phyloP scores from a whole-genome alignment of 176 grass and related monocot species.

The Oryza glaberrima region DNA sequence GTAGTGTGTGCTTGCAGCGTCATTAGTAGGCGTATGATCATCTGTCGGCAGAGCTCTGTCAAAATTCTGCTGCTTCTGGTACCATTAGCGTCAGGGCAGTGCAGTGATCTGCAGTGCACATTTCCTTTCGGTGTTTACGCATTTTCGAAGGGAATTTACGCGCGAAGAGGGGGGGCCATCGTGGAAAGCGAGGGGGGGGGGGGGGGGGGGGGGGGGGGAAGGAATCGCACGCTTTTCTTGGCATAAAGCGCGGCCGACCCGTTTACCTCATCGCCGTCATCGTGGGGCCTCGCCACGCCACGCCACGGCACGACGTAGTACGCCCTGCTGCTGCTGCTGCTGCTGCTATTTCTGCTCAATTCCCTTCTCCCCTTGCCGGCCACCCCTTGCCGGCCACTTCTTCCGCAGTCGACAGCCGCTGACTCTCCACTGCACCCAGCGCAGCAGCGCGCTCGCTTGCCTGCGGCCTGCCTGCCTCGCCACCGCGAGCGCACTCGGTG shows the following conservation, averaged over 20 bases:
- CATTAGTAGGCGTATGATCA: conserved; percentile 21
- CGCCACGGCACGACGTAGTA: neutral
- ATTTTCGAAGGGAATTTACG: conserved; percentile 53
- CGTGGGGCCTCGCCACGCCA: conserved; percentile 44
- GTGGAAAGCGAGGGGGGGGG: conserved; percentile 7
- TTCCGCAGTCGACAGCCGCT: neutral
- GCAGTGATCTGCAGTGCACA: neutral
- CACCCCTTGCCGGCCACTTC: conserved; percentile 35
- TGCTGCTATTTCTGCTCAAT: conserved; percentile 30
- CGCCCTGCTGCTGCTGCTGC: neutral
- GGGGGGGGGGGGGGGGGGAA: too few species aligned
- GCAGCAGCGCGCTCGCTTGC: neutral
- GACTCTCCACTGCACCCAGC: conserved; percentile 37
- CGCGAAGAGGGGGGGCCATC: conserved; percentile 3
- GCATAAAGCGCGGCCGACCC: neutral
- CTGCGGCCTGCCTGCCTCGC: neutral
- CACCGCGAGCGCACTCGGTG: neutral
- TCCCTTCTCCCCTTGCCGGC: conserved; percentile 10
- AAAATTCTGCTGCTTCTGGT: conserved; percentile 16
- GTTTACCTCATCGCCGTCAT: conserved; percentile 57
- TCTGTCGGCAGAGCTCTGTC: conserved; percentile 8
- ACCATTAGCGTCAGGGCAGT: neutral
- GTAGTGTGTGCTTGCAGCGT: neutral
- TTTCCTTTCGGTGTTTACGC: conserved; percentile 6
- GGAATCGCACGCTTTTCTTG: conserved; percentile 48